Evolutionary conservation across 2,329 filamentous ascomycete species (phyloP).

Genomic region (Penicillium freii): DNA sequence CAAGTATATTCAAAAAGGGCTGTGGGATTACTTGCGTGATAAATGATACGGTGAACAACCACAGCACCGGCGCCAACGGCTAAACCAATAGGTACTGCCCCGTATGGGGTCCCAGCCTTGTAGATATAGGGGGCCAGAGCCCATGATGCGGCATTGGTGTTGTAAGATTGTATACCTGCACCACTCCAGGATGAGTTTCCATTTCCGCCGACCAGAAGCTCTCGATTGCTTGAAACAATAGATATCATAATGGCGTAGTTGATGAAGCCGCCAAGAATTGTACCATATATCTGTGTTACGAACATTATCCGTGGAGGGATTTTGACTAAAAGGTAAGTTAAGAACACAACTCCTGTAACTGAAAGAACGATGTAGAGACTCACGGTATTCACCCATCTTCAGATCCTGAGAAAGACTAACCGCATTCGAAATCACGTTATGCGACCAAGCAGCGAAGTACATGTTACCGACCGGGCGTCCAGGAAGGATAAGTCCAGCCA

Average conservation of each 20-base stretch:
- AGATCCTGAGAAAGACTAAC: slow-evolving; percentile 54
- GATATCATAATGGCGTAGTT: slow-evolving; percentile 58
- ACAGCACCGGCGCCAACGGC: slow-evolving; percentile 42
- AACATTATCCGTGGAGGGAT: slow-evolving; percentile 58
- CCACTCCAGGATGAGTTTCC: slow-evolving; percentile 56
- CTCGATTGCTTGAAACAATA: slow-evolving; percentile 52
- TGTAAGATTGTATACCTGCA: slow-evolving; percentile 48
- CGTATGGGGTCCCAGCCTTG: slow-evolving; percentile 47
- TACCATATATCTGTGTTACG: slow-evolving; percentile 56
- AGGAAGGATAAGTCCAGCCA: slow-evolving; percentile 53
- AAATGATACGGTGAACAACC: slow-evolving; percentile 15
- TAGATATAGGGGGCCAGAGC: slow-evolving; percentile 57
- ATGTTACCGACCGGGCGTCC: slow-evolving; percentile 56
- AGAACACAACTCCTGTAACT: slow-evolving; percentile 12
- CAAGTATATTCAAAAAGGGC: neutral
- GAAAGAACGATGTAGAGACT: slow-evolving; percentile 24
- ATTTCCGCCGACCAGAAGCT: slow-evolving; percentile 46
- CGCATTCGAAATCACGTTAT: slow-evolving; percentile 54
- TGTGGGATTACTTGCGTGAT: slow-evolving; percentile 3
- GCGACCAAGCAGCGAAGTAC: slow-evolving; percentile 60
- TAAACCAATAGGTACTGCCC: slow-evolving; percentile 50
- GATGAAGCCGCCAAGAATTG: slow-evolving; percentile 53
- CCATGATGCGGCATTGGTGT: slow-evolving; percentile 39
- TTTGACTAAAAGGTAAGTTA: slow-evolving; percentile 34
- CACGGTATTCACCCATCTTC: slow-evolving; percentile 60